phyloP scores from a whole-genome alignment of 2,329 filamentous ascomycete genomes.

The Talaromyces funiculosus region DNA sequence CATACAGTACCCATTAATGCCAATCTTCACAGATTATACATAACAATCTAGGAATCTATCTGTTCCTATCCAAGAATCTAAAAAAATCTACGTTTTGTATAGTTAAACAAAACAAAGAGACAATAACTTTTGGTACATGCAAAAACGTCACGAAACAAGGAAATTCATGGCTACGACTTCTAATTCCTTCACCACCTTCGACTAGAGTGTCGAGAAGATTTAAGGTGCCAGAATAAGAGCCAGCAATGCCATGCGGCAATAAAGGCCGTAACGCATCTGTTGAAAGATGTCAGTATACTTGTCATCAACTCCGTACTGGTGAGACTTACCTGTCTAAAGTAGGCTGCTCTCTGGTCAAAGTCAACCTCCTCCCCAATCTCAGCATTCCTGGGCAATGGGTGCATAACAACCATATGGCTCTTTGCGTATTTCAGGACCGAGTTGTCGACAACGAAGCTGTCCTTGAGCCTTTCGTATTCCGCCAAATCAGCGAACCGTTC shows the following conservation, averaged over 20 bases:
- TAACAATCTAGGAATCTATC: conserved; percentile 14
- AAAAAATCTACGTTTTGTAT: conserved; percentile 3
- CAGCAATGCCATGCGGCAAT: conserved; percentile 95
- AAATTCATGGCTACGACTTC: neutral
- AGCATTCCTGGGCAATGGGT: conserved; percentile 86
- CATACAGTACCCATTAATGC: conserved; percentile 7
- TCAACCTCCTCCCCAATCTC: conserved; percentile 96
- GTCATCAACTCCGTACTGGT: neutral
- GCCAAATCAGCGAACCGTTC: conserved; percentile 80
- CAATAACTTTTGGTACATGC: conserved; percentile 14
- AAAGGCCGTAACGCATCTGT: conserved; percentile 97
- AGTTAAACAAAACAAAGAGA: conserved; percentile 2
- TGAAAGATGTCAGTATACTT: conserved; percentile 38
- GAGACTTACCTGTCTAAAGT: conserved; percentile 91
- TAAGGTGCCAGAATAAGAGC: conserved; percentile 75
- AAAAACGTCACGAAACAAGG: conserved; percentile 4
- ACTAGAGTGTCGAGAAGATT: conserved; percentile 4
- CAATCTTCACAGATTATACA: conserved; percentile 11
- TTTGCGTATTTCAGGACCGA: conserved; percentile 85
- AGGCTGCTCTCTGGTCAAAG: conserved; percentile 92
- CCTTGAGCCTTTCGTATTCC: conserved; percentile 82
- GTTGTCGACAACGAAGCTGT: conserved; percentile 85
- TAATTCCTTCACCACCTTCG: neutral
- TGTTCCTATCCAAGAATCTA: conserved; percentile 1
- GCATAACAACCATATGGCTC: conserved; percentile 87